Percentiles rank a stretch among this genome's conserved stretches.
These are phyloP conservation scores for Xylaria multiplex DNA, from an alignment of 2,329 filamentous ascomycete species.

Conservation along the genomic window DNA sequence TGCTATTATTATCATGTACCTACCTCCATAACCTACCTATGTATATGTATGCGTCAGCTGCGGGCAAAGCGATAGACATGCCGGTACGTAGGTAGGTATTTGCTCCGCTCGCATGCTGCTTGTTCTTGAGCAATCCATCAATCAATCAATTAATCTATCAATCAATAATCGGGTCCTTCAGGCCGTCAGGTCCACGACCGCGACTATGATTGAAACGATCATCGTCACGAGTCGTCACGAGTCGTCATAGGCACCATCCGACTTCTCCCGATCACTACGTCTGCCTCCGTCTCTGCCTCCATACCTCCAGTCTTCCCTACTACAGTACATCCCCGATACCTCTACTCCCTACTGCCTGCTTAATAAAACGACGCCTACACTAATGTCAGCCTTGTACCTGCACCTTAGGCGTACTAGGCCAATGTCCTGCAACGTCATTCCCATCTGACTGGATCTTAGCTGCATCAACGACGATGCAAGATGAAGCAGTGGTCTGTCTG, in stretches of 20 bases:
- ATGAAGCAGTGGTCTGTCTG: constrained; percentile 17
- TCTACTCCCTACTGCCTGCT: too few species aligned
- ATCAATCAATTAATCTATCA: background rate
- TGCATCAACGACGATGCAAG: constrained; percentile 30
- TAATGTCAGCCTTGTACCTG: constrained; percentile 36
- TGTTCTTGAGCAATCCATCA: background rate
- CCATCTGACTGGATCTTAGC: constrained; percentile 32
- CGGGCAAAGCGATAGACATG: too few species aligned
- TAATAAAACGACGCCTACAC: constrained; percentile 7
- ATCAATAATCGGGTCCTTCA: background rate
- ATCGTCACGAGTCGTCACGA: constrained; percentile 10
- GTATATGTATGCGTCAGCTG: too few species aligned
- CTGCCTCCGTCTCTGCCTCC: background rate
- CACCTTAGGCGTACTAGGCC: constrained; percentile 26
- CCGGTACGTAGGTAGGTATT: background rate
- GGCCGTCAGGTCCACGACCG: background rate
- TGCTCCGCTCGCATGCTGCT: background rate
- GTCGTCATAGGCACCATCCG: constrained; percentile 9
- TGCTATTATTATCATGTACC: too few species aligned
- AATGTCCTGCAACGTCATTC: constrained; percentile 35
- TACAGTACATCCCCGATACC: too few species aligned
- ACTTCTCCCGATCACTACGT: constrained; percentile 5
- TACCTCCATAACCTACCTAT: too few species aligned
- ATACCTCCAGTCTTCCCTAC: too few species aligned
- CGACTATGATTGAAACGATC: background rate